These are phyloP conservation scores for Trametes elegans DNA, from an alignment of 768 basidiomycete species.

Conservation along the genomic window DNA sequence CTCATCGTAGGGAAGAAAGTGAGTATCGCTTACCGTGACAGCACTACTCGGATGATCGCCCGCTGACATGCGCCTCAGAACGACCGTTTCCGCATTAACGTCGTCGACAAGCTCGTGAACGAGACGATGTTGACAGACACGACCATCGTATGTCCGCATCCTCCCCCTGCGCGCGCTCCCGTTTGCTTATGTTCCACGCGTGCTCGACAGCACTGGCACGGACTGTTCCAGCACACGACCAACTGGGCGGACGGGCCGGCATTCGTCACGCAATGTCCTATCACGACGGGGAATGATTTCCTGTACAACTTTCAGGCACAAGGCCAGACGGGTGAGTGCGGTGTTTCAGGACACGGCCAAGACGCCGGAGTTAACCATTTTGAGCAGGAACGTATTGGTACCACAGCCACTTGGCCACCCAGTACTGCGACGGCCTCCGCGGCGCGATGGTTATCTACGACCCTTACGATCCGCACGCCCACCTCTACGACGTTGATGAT, in stretches of 20 bases:
- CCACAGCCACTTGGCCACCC: constrained; percentile 40
- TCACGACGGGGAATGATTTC: constrained; percentile 36
- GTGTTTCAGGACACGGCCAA: neutral
- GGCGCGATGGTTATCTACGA: constrained; percentile 37
- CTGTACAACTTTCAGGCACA: constrained; percentile 35
- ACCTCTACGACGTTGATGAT: constrained; percentile 33
- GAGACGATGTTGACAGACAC: constrained; percentile 34
- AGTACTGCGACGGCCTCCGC: constrained; percentile 45
- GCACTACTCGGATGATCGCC: neutral
- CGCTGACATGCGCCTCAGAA: constrained; percentile 23
- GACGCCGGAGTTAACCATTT: no score
- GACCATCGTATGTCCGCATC: constrained; percentile 32
- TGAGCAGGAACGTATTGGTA: constrained; percentile 36
- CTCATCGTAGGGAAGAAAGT: constrained; percentile 19
- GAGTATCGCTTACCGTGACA: no score
- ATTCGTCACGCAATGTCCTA: constrained; percentile 43
- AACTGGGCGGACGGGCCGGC: constrained; percentile 45
- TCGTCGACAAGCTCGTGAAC: constrained; percentile 34
- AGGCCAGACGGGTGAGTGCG: constrained; percentile 26
- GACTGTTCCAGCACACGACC: constrained; percentile 41
- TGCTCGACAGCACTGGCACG: constrained; percentile 42
- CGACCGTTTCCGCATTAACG: constrained; percentile 35
- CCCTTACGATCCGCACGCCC: constrained; percentile 28
- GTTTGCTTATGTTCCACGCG: constrained; percentile 43
- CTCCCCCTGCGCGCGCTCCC: no score